These are phyloP conservation scores for Rhizopogon rudus DNA, from an alignment of 768 basidiomycete genomes.

Conservation along the genomic window DNA sequence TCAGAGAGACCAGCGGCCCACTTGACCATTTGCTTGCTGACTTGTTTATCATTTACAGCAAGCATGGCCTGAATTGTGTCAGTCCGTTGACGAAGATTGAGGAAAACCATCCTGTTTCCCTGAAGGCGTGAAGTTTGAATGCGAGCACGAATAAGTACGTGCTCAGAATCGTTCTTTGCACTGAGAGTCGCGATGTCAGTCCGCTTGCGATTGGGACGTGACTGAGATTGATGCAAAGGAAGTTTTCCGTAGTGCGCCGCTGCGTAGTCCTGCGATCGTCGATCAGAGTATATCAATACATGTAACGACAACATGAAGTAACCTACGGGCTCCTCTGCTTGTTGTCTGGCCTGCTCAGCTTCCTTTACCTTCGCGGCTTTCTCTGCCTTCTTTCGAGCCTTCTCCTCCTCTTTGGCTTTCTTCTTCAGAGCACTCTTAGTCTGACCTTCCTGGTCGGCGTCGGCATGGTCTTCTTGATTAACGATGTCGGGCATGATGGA, in stretches of 20 bases:
- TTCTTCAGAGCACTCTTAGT: conserved; percentile 91
- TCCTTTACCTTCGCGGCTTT: conserved; percentile 77
- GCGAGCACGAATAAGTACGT: conserved; percentile 81
- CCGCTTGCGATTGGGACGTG: conserved; percentile 56
- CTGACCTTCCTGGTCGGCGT: conserved; percentile 38
- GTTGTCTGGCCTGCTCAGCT: conserved; percentile 65
- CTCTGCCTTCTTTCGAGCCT: conserved; percentile 85
- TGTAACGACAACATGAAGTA: conserved; percentile 2
- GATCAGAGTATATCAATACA: background rate
- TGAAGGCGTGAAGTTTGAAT: conserved; percentile 90
- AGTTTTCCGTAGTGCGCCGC: conserved; percentile 79
- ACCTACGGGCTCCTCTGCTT: conserved; percentile 54
- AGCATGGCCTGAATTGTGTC: conserved; percentile 86
- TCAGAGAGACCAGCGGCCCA: conserved; percentile 74
- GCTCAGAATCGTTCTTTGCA: conserved; percentile 59
- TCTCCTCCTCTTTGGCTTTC: conserved; percentile 85
- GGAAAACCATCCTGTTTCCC: conserved; percentile 93
- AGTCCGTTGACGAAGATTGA: conserved; percentile 84
- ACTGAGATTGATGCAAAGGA: conserved; percentile 89
- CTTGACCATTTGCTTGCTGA: conserved; percentile 98
- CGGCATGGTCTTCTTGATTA: conserved; percentile 15
- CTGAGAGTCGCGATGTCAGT: conserved; percentile 63
- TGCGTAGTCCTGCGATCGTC: conserved; percentile 60
- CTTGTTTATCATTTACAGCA: conserved; percentile 59
- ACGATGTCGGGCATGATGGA: conserved; percentile 13